Evolutionary conservation across 352 stramenopile genomes (phyloP), one percentile per base, ranked within the genome.

Genomic region (Phytophthora rubi): DNA sequence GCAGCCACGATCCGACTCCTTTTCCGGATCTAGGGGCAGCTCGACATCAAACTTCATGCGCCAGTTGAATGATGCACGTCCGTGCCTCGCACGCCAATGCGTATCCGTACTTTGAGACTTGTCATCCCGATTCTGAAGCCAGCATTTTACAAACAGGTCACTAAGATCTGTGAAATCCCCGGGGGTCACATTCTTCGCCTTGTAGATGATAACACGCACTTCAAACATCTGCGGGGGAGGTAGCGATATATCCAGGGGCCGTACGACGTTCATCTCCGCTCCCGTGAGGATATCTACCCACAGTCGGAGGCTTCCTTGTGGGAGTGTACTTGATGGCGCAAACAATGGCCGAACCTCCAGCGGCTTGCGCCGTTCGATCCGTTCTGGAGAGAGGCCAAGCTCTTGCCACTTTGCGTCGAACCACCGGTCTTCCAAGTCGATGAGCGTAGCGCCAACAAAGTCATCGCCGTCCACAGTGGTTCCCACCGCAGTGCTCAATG

Each of bases 371-470:
- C 79, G 76, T 26, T 88, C 81, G 4, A 45, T 15, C 7, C 33
- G 58, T 23, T 86, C 72, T 15, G 51, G 49, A 1, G 62, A 73
- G 3, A 73, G 28, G 10, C 90, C 89, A 5, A 97, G 73, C 53
- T 84, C 68, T 66, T 97, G 89, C 91, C 91, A 97, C 52, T 86
- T 88, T 16, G 71, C 56, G 61, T 94, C 88, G 78, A 98, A 98
- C 92, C 89, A 98, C 7, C 94, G 85, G 57, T 98, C 93, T 72
- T 98, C 94, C 0, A 98, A 75, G 63, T 98, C 94, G 42, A 98
- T 97, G 1, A 88, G 71, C n/a, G 93, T 98, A 12, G 88, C 85
- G 3, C 94, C 94, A 58, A 98, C 94, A 39, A 98, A 90, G 39
- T 98, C 91, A 59, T 98, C 92, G 30, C 78, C 84, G 26, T 77